A percentile compares a stretch with the other conserved stretches of the same genome.
phyloP scores from a whole-genome alignment of 208 protist genomes.

The Eutreptiella sp. region DNA sequence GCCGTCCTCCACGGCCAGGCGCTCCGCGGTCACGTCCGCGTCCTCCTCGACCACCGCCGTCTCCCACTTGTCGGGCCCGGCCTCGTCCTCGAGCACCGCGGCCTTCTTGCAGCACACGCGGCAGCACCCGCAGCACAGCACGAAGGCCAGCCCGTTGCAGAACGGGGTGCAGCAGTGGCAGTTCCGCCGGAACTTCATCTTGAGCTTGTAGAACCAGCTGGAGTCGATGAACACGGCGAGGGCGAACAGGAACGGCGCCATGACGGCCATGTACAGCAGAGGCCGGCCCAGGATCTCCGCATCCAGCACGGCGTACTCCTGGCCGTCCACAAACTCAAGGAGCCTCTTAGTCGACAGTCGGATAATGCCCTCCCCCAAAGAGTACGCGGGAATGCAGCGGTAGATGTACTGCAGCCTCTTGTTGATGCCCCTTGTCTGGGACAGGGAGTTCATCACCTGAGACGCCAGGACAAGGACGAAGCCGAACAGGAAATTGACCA shows the following conservation, averaged over 20 bases:
- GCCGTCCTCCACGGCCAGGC: conserved; percentile 23
- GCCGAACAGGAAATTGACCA: conserved; percentile 20
- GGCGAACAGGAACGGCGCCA: conserved; percentile 49
- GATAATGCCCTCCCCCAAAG: conserved; percentile 20
- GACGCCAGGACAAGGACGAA: conserved; percentile 27
- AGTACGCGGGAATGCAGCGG: conserved; percentile 6
- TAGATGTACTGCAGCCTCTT: conserved; percentile 12
- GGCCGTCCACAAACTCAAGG: too few species aligned
- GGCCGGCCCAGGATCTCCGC: too few species aligned
- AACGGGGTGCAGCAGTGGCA: background rate
- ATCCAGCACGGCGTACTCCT: too few species aligned
- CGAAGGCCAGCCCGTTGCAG: background rate
- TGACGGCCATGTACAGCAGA: conserved; percentile 60
- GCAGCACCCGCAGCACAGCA: background rate
- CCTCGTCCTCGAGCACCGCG: conserved; percentile 33
- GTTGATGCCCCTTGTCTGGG: background rate
- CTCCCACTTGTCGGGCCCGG: too few species aligned
- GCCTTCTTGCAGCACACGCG: background rate
- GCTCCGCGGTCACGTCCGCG: too few species aligned
- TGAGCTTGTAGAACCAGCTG: conserved; percentile 43
- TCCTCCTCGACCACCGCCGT: conserved; percentile 48
- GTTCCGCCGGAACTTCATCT: background rate
- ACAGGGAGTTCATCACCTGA: background rate
- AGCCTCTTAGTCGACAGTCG: too few species aligned
- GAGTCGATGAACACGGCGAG: conserved; percentile 57